Evolutionary conservation across 2,329 filamentous ascomycete genomes (phyloP), one percentile per base, ranked within the genome.

Genomic region (Ophiostoma montium): DNA sequence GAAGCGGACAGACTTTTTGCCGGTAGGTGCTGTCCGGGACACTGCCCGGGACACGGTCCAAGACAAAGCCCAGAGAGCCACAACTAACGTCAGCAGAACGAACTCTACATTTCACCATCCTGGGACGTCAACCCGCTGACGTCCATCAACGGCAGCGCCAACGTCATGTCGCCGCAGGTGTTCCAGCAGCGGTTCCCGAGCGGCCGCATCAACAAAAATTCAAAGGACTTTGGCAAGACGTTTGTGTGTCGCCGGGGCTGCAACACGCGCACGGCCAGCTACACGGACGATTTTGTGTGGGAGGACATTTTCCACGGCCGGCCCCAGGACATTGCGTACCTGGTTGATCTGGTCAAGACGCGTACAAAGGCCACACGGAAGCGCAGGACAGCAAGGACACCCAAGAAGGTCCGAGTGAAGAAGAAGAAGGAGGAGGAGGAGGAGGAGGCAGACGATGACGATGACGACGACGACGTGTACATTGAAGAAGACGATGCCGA

Each of bases 241-340:
- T 96, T 96, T 59, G 67, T 96, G 45, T 96, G 92, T 60, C 81
- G 89, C 47, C 74, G 90, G 62, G 92, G 87, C 19, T 94, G 89
- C 60, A 94, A 94, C 61, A 85, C 86, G 12, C 74, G 88, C 51
- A 94, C 89, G 21, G 84, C 87, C 18, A 88, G 80, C 19, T 98
- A 96, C 62, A 95, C 90, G 0, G 80, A 92, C 13, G 88, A 95
- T 58, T 95, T 98, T 56, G 63, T 76, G 1, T 98, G 92, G 92
- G 88, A 95, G 60, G 79, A 95, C 39, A 66, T 94, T 2, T 94
- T 86, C 57, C 70, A 69, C 0, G 80, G 79, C n/a, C 70, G 70
- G 31, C 69, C 71, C 19, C 71, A 80, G n/a, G 75, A 83, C 54
- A 71, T 95, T 30, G 74, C 76, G 44, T 61, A 70, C 5, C 64